phyloP scores from a whole-genome alignment of 2,329 filamentous ascomycete species.

The Hypoxylon sp. region DNA sequence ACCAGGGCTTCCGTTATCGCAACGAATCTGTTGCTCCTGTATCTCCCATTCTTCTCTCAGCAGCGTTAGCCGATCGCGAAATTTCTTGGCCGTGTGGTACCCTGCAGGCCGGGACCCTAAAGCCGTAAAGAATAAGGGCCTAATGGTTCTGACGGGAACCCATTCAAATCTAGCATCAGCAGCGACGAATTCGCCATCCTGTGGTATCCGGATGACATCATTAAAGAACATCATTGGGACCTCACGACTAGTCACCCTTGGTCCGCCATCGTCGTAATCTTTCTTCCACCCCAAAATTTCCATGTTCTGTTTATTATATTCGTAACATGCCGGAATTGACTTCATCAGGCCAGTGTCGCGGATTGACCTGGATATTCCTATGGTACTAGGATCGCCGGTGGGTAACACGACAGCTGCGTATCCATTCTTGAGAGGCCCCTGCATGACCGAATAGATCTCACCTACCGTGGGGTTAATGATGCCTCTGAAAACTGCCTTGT shows the following conservation, averaged over 20 bases:
- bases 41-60: background rate
- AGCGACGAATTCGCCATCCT: slow-evolving; percentile 6
- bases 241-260: slow-evolving; percentile 17
- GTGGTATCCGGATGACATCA: background rate
- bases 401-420: slow-evolving; percentile 22
- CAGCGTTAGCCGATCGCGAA: slow-evolving; percentile 4
- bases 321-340: slow-evolving; percentile 17
- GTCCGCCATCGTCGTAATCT: slow-evolving; percentile 22
- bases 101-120: background rate
- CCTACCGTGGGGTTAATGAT: slow-evolving; percentile 14
- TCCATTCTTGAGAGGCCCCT: background rate
- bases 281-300: slow-evolving; percentile 16
- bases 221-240: slow-evolving; percentile 21
- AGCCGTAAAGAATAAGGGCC: background rate
- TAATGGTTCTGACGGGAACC: slow-evolving; percentile 9
- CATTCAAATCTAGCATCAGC: slow-evolving; percentile 8
- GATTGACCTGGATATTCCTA: slow-evolving; percentile 24
- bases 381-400: slow-evolving; percentile 7
- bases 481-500: background rate
- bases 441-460: slow-evolving; percentile 13
- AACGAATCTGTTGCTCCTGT: background rate
- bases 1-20: background rate
- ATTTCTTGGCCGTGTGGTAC: slow-evolving; percentile 5
- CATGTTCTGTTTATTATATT: background rate
- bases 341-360: slow-evolving; percentile 4